These are phyloP conservation scores for Fusarium gaditjirri DNA, from an alignment of 2,329 filamentous ascomycete genomes.

Conservation along the genomic window DNA sequence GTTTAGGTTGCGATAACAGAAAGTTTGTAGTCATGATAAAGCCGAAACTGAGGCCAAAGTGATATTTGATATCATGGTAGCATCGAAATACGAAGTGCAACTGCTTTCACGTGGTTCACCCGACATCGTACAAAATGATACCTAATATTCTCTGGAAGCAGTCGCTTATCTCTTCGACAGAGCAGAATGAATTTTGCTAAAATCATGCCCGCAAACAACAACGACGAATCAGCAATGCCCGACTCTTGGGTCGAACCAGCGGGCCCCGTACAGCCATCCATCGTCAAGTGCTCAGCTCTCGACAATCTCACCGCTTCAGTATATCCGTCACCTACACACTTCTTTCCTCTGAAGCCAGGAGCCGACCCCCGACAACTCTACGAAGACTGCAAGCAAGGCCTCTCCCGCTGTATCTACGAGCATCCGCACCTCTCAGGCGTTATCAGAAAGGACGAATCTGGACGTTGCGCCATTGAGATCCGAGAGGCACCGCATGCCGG, in stretches of 20 bases:
- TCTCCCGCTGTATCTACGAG: slow-evolving; percentile 7
- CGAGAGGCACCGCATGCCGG: neutral
- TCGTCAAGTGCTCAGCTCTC: slow-evolving; percentile 4
- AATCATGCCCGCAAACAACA: neutral
- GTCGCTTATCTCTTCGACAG: neutral
- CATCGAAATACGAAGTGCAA: fast-evolving
- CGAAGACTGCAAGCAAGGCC: slow-evolving; percentile 10
- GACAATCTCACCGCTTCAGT: slow-evolving; percentile 17
- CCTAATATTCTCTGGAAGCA: too few species aligned
- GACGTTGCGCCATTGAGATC: slow-evolving; percentile 6
- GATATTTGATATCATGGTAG: neutral
- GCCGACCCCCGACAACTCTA: slow-evolving; percentile 8
- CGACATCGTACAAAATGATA: neutral
- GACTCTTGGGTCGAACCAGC: slow-evolving; percentile 15
- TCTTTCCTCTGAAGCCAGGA: slow-evolving; percentile 1
- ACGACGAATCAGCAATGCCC: neutral
- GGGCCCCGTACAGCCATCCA: neutral
- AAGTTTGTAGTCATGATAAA: neutral
- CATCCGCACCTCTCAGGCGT: slow-evolving; percentile 9
- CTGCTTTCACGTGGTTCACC: neutral
- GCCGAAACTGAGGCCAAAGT: neutral
- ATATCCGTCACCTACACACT: slow-evolving; percentile 13
- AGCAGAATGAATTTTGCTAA: fast-evolving
- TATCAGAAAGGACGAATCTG: slow-evolving; percentile 8
- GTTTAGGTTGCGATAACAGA: neutral